Base-by-base conservation (phyloP, 441 rosid genomes). In the Populus hybrid region DNA sequence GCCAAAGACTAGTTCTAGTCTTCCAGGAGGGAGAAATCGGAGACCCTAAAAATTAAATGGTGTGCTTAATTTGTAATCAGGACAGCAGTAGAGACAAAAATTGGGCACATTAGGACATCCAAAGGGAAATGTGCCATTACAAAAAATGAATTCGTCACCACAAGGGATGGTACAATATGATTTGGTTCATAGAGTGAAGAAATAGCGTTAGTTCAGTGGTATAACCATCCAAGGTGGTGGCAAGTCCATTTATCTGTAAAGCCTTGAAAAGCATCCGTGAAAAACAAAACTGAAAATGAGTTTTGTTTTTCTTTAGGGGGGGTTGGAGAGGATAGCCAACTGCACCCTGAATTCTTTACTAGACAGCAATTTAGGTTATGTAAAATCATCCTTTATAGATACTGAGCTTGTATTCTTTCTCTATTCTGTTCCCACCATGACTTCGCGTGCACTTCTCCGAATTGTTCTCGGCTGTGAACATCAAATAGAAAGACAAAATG, bases 341-440 rank as follows among this genome's bases (percentile, higher is more conserved):
- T 79, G 64, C 69, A 76, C 42, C 72, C 46, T 78, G 46, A 64
- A 71, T 71, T 21, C 70, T 67, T 77, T 70, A 71, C 16, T 76
- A 36, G 75, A 67, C 69, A 71, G 14, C 59, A 59, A 65, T 71
- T 42, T 53, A 21, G 32, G 28, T 64, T n/a, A 42, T 34, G 79
- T 75, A 69, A 76, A 53, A n/a, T 63, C 71, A n/a, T 72, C 10
- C 69, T 75, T 86, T 86, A 95, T 79, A 96, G 93, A 84, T 96
- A 96, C 75, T 93, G 98, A 81, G 89, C 72, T 86, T 96, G 99
- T 93, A 96, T 96, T 85, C 99, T 92, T 68, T 93, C 99, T 81
- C 98, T 90, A 86, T 96, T 96, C 87, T 94, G 92, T 81, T 94
- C 99, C 99, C 99, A 96, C 99, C 99, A 96, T 30, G 66, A 76